Evolutionary conservation across 2,329 filamentous ascomycete species (phyloP).

Genomic region (Teratosphaeria nubilosa): DNA sequence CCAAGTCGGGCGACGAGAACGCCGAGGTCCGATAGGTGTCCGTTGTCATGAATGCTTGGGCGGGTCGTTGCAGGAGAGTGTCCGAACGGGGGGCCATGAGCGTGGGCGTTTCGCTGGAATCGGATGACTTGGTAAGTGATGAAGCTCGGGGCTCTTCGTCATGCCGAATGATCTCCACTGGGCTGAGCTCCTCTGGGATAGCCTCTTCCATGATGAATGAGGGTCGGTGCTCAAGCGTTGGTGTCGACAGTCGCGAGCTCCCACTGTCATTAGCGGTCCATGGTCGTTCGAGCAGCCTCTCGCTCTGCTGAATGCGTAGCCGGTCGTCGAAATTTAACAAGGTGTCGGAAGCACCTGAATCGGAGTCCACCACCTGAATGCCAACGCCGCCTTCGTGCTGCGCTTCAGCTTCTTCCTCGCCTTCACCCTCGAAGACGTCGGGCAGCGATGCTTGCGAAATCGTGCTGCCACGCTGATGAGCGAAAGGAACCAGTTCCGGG

Average conservation of each 20-base stretch:
- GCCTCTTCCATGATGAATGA: slow-evolving; percentile 26
- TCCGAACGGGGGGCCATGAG: slow-evolving; percentile 26
- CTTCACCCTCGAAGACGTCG: slow-evolving; percentile 79
- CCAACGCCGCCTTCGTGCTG: slow-evolving; percentile 13
- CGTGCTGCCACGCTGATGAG: slow-evolving; percentile 29
- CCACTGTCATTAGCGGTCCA: slow-evolving; percentile 9
- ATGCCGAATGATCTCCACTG: slow-evolving; percentile 36
- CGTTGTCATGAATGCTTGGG: slow-evolving; percentile 51
- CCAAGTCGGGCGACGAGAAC: slow-evolving; percentile 53
- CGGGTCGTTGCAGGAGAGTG: slow-evolving; percentile 28
- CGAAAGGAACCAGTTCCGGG: slow-evolving; percentile 68
- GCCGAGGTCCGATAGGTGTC: slow-evolving; percentile 50
- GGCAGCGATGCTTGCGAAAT: slow-evolving; percentile 57
- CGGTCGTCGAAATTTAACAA: slow-evolving; percentile 7
- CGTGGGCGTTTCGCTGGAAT: slow-evolving; percentile 35
- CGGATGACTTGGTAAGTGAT: slow-evolving; percentile 40
- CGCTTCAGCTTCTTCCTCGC: slow-evolving; percentile 47
- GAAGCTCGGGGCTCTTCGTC: slow-evolving; percentile 39
- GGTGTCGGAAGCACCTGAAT: slow-evolving; percentile 4
- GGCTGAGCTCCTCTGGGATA: slow-evolving; percentile 26
- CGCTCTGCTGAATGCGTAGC: slow-evolving; percentile 11
- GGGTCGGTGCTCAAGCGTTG: slow-evolving; percentile 14
- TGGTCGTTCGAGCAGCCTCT: slow-evolving; percentile 15
- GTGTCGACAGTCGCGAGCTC: slow-evolving; percentile 15
- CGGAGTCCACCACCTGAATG: slow-evolving; percentile 23